Evolutionary conservation across 2,329 filamentous ascomycete species (phyloP), one percentile per base, ranked within the genome.

Genomic region (Aspergillus sp.): DNA sequence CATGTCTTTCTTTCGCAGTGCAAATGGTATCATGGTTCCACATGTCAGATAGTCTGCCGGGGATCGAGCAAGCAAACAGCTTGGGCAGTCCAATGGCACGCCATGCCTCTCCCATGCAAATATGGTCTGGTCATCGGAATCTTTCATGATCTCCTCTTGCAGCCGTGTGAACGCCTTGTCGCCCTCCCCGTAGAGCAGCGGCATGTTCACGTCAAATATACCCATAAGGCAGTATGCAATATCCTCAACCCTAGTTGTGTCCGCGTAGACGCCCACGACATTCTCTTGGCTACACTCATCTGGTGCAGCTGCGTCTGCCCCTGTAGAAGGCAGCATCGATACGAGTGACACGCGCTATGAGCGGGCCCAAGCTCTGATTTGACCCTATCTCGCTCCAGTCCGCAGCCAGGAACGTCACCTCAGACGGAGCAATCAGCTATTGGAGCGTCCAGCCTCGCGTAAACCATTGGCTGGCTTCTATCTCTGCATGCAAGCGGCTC

Each of bases 371-470:
- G 25, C 10, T 49, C 23, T 9, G 17, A 7, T 31, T 43, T 14
- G 47, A 31, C 3, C 32, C 49, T 6, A 52, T 46, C n/a, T 45
- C 41, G 10, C 36, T 40, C 53, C 53, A 54, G 17, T 50, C 20
- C 29, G 41, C 5, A 10, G 43, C 47, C 41, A 55, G 58, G 43
- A 67, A 65, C n/a, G 42, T 38, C n/a, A 67, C 53, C 38, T 53
- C 25, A 11, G 34, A 42, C 4, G 64, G 64, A 7, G 64, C 64
- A 9, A 67, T 55, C 21, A 67, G 56, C 51, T 67, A 63, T 45
- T 66, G 64, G 13, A 67, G 53, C 3, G 64, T 67, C 64, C 61
- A 66, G 14, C 64, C 64, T 23, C 61, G 45, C 3, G 48, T 59
- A 40, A 67, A 66, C 60, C 64, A 67, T 47, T 41, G 20, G 36